Conservation (phyloP, 1,284 basidiomycete genomes). For the Cryptococcus sp. region DNA sequence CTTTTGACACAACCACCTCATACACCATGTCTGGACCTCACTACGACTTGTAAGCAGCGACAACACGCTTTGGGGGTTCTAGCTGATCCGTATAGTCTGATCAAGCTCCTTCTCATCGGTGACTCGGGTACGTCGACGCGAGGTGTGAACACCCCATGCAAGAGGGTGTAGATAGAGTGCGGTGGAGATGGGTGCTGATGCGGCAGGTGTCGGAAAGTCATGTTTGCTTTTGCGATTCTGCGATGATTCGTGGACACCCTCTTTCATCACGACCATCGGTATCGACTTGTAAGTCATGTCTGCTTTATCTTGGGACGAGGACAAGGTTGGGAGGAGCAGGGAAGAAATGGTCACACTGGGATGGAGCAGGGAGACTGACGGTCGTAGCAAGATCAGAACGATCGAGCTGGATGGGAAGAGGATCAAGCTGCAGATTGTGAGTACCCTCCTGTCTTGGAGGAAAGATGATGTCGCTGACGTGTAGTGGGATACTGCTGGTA, state of each 20-base stretch:
- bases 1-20: neutral
- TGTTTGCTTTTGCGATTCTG: slow-evolving; percentile 98
- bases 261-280: slow-evolving; percentile 97
- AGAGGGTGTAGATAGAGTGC: neutral
- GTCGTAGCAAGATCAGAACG: slow-evolving; percentile 67
- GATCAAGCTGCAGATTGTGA: slow-evolving; percentile 97
- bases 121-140: slow-evolving; percentile 67
- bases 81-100: slow-evolving; percentile 52
- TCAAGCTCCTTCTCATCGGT: slow-evolving; percentile 95
- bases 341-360: no score
- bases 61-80: neutral
- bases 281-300: slow-evolving; percentile 46
- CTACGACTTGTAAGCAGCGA: slow-evolving; percentile 45
- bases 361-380: no score
- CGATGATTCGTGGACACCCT: slow-evolving; percentile 99
- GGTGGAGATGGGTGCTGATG: neutral
- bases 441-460: slow-evolving; percentile 41
- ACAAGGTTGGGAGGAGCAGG: no score
- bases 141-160: neutral
- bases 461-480: neutral
- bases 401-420: slow-evolving; percentile 99
- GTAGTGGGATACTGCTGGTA: slow-evolving; percentile 94
- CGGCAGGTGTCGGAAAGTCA: slow-evolving; percentile 92
- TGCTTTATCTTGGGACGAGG: no score
- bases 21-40: slow-evolving; percentile 42